Base-by-base conservation (phyloP, 202 grass and related monocot genomes). In the Dendrocalamus latiflorus region DNA sequence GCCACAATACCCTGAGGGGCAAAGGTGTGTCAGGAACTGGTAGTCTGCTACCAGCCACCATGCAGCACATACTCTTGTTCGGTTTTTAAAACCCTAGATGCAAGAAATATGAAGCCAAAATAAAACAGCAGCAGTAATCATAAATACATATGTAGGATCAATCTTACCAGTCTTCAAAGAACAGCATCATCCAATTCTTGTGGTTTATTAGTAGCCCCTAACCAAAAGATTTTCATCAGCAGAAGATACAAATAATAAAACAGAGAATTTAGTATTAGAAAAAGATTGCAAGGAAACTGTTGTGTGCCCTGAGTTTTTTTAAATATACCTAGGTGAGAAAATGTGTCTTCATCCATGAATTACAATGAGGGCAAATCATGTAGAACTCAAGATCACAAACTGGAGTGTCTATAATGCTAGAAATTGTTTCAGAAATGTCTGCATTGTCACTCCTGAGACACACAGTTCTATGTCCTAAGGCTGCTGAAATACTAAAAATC, bases 161-260 rank as follows among this genome's bases (percentile, higher is more conserved):
- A 53, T 68, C 87, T 86, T 79, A 99, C 96, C 91, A 99, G 45
- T 88, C 93, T 95, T 77, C 96, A 84, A 49, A 99, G 87, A 89
- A 99, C 96, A 85, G 96, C 96, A 65, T 95, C 96, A 89, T 99
- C 96, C 87, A 99, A 79, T 44, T 99, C 96, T 81, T 99, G 96
- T 72, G 96, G 96, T 78, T 99, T 95, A 92, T 99, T 99, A 20
- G 96, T 99, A 88, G 96, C 96, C 65, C 96, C 96, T 99, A 68
- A 51, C 68, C 42, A 79, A 67, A 66, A 8, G 73, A 87, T 58
- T 56, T 64, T 33, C 49, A 74, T 89, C 56, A 87, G 87, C 33
- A 86, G 47, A 77, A 39, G 26, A 81, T 68, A 26, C 33, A 58
- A n/a, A 60, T 34, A 20, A 78, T 14, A 79, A 34, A 44, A 18